Evolutionary conservation across 2,329 filamentous ascomycete genomes (phyloP).

Genomic region (Aspergillus brasiliensis): DNA sequence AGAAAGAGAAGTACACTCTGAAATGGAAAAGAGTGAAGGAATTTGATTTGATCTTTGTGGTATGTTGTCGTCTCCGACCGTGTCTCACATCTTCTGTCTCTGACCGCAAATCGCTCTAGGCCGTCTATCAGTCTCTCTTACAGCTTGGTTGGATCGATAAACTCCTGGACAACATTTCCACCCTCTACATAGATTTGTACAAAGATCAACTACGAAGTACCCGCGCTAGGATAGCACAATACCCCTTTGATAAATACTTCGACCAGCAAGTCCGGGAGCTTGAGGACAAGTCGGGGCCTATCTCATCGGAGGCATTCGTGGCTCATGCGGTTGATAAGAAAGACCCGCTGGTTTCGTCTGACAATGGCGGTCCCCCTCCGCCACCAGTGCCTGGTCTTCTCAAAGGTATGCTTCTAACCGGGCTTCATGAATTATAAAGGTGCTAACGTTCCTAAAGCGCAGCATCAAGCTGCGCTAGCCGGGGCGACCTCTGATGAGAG

Average conservation of each 20-base stretch:
- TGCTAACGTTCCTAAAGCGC: constrained; percentile 38
- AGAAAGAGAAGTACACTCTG: constrained; percentile 88
- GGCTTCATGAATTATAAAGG: background rate
- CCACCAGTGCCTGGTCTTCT: constrained; percentile 56
- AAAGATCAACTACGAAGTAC: constrained; percentile 81
- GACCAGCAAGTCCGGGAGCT: constrained; percentile 88
- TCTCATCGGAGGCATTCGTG: constrained; percentile 50
- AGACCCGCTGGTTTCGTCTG: constrained; percentile 52
- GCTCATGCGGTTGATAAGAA: constrained; percentile 47
- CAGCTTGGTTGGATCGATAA: constrained; percentile 97
- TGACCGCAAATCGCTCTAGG: constrained; percentile 55
- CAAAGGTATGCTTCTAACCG: constrained; percentile 41
- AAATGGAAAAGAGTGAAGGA: constrained; percentile 95
- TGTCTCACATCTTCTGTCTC: constrained; percentile 13
- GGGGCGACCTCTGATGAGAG: constrained; percentile 63
- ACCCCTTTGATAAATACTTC: constrained; percentile 90
- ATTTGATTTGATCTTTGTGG: constrained; percentile 91
- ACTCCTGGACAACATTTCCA: constrained; percentile 90
- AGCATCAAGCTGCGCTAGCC: constrained; percentile 47
- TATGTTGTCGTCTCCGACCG: constrained; percentile 48
- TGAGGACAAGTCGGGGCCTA: constrained; percentile 40
- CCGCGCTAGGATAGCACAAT: constrained; percentile 76
- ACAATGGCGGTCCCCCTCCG: constrained; percentile 53
- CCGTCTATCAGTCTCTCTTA: constrained; percentile 92
- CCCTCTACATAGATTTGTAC: constrained; percentile 88